A percentile compares a stretch with the other conserved stretches of the same genome.
Conservation (phyloP, 2,329 filamentous ascomycete species). For the Diaporthe sp. region DNA sequence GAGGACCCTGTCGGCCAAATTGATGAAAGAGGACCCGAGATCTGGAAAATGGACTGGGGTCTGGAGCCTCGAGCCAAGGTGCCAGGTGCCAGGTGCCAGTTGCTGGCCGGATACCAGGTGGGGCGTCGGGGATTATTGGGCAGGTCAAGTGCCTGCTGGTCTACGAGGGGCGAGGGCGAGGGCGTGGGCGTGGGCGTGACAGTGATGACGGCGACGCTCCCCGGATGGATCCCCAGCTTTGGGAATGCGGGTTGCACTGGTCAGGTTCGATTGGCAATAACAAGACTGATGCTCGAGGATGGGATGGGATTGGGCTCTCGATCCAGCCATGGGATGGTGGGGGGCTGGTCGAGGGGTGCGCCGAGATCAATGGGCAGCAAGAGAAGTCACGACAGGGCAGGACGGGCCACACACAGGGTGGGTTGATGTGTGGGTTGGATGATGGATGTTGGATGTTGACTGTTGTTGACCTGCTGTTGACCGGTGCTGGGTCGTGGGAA, state of each 20-base stretch:
- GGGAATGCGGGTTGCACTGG: background rate
- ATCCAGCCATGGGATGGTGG: slow-evolving; percentile 19
- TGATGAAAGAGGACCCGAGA: slow-evolving; percentile 24
- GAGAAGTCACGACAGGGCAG: slow-evolving; percentile 5
- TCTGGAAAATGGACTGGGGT: slow-evolving; percentile 17
- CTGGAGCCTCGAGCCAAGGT: background rate
- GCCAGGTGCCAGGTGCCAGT: slow-evolving; percentile 11
- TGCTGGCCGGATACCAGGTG: slow-evolving; percentile 20
- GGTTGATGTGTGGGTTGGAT: slow-evolving; percentile 18
- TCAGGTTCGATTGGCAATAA: slow-evolving; percentile 2
- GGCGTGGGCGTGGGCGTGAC: background rate
- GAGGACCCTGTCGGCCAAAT: slow-evolving; percentile 27
- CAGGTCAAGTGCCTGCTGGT: background rate
- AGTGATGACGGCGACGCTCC: background rate
- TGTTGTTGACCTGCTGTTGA: background rate
- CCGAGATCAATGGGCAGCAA: slow-evolving; percentile 20
- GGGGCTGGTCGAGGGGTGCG: background rate
- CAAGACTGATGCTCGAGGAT: background rate
- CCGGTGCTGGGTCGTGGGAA: slow-evolving; percentile 7
- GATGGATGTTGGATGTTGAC: slow-evolving; percentile 1
- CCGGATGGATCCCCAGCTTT: background rate
- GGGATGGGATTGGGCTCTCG: background rate
- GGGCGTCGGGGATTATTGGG: slow-evolving; percentile 23
- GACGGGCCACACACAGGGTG: background rate
- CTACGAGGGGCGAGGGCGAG: background rate